Percentiles rank a stretch among this genome's conserved stretches.
phyloP scores from a whole-genome alignment of 192 early-diverging fungal genomes.

The Coemansia sp. region DNA sequence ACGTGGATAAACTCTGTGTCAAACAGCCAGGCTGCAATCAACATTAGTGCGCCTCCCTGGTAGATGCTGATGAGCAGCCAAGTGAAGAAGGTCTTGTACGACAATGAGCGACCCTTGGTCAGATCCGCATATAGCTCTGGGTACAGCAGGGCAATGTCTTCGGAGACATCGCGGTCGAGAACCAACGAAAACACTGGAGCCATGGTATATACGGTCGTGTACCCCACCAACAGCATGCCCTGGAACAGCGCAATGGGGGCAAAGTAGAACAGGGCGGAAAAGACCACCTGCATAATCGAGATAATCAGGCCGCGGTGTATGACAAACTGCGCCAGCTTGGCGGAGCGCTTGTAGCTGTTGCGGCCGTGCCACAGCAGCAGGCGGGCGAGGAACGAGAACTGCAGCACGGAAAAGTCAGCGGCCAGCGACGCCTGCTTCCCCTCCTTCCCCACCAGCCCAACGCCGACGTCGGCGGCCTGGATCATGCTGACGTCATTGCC shows the following conservation, averaged over 20 bases:
- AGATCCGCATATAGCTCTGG: conserved; percentile 93
- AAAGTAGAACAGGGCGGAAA: conserved; percentile 93
- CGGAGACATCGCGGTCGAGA: conserved; percentile 82
- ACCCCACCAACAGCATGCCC: conserved; percentile 81
- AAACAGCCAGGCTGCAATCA: conserved; percentile 88
- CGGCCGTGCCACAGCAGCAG: conserved; percentile 93
- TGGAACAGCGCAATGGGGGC: conserved; percentile 95
- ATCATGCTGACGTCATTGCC: conserved; percentile 99
- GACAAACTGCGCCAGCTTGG: conserved; percentile 92
- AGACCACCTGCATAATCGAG: conserved; percentile 96
- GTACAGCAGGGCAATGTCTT: conserved; percentile 85
- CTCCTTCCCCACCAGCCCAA: conserved; percentile 95
- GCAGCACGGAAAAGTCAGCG: conserved; percentile 86
- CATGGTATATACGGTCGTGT: conserved; percentile 96
- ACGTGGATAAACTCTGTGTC: conserved; percentile 94
- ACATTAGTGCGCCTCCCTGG: conserved; percentile 95
- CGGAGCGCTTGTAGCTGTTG: conserved; percentile 90
- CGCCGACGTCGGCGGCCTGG: conserved; percentile 91
- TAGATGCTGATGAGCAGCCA: conserved; percentile 95
- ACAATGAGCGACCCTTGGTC: conserved; percentile 87
- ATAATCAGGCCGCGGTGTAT: conserved; percentile 97
- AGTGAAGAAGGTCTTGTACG: conserved; percentile 88
- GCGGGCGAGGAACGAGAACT: conserved; percentile 83
- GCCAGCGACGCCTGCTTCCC: conserved; percentile 91
- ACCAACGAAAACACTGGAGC: conserved; percentile 95